Conservation (phyloP, 2,329 filamentous ascomycete genomes). For the Ophiosphaerella herpotricha region DNA sequence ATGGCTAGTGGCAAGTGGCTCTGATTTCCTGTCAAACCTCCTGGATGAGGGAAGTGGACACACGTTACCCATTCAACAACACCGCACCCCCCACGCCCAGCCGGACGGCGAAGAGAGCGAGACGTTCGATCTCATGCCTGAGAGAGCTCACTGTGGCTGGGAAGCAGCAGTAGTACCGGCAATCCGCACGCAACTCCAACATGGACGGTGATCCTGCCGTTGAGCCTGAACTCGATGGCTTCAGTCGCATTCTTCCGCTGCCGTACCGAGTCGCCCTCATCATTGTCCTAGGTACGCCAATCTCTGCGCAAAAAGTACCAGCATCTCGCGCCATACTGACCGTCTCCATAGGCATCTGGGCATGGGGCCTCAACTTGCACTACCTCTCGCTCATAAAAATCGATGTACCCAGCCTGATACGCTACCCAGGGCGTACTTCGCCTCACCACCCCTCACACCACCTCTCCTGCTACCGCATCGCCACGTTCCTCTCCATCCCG, state of each 20-base stretch:
- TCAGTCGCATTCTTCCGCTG: conserved; percentile 84
- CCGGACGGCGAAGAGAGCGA: conserved; percentile 6
- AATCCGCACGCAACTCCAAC: conserved; percentile 23
- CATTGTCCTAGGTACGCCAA: conserved; percentile 73
- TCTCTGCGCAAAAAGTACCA: not conserved
- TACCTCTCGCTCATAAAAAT: conserved; percentile 80
- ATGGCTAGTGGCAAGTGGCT: conserved; percentile 11
- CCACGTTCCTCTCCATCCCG: conserved; percentile 73
- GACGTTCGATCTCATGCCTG: conserved; percentile 17
- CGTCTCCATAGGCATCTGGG: conserved; percentile 75
- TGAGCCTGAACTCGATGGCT: conserved; percentile 73
- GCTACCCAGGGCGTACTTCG: conserved; percentile 77
- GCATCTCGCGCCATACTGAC: too few species aligned
- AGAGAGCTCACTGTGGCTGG: conserved; percentile 20
- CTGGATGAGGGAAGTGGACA: conserved; percentile 36
- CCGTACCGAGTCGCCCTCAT: conserved; percentile 89
- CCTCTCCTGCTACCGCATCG: conserved; percentile 83
- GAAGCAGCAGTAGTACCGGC: conserved; percentile 26
- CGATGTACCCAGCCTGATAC: conserved; percentile 83
- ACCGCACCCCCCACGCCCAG: conserved; percentile 22
- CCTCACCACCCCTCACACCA: conserved; percentile 75
- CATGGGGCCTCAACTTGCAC: conserved; percentile 91
- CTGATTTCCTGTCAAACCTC: conserved; percentile 13
- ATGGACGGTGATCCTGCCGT: conserved; percentile 78
- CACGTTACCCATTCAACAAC: conserved; percentile 25